phyloP scores from a whole-genome alignment of 2,329 filamentous ascomycete species.

The Exophiala sideris region DNA sequence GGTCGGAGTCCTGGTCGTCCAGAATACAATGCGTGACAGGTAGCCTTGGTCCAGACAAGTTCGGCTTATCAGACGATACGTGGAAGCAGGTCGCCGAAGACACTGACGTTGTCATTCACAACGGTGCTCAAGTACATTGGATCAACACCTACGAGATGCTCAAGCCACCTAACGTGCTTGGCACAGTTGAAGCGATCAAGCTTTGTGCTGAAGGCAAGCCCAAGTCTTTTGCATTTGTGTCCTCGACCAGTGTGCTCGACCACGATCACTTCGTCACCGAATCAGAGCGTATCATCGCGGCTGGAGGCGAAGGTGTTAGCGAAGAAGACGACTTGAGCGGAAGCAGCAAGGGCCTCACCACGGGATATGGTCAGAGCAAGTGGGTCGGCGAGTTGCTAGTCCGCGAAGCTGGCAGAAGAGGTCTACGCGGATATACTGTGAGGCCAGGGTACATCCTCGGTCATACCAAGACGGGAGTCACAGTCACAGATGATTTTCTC shows the following conservation, averaged over 20 bases:
- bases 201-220: constrained; percentile 74
- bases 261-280: constrained; percentile 75
- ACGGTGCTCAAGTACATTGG: constrained; percentile 78
- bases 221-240: constrained; percentile 78
- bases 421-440: constrained; percentile 71
- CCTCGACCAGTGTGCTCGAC: constrained; percentile 78
- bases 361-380: constrained; percentile 88
- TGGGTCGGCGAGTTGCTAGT: constrained; percentile 75
- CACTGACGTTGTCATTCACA: constrained; percentile 75
- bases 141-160: constrained; percentile 72
- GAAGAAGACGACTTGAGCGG: constrained; percentile 78
- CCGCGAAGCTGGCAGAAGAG: constrained; percentile 72
- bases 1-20: constrained; percentile 65
- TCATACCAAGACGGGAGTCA: constrained; percentile 65
- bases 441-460: constrained; percentile 84
- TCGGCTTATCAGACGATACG: constrained; percentile 64
- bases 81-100: constrained; percentile 65
- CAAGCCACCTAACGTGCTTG: constrained; percentile 72
- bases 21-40: constrained; percentile 68
- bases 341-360: constrained; percentile 71
- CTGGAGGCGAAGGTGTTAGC: constrained; percentile 62
- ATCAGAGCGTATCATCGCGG: constrained; percentile 59
- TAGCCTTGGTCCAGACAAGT: constrained; percentile 67
- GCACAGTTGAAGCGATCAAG: constrained; percentile 70
- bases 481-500: constrained; percentile 85